phyloP scores from a whole-genome alignment of 1,284 basidiomycete genomes.

The Trichosporon inkin region DNA sequence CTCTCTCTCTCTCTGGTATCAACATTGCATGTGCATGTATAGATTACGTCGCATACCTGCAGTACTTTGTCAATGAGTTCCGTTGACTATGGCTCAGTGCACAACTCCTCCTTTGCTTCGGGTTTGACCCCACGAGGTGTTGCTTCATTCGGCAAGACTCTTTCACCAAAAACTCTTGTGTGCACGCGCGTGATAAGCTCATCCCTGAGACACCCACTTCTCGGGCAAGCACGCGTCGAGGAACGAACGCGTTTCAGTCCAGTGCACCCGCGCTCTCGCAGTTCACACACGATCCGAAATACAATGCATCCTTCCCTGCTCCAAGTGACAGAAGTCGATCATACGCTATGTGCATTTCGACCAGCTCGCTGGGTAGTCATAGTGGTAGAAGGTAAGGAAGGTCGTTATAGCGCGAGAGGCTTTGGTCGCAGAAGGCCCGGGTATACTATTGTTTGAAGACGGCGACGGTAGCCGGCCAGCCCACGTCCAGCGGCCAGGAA shows the following conservation, averaged over 20 bases:
- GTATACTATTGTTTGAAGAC: constrained; percentile 17
- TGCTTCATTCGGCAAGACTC: too few species aligned
- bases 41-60: neutral
- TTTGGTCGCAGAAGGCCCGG: constrained; percentile 23
- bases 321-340: constrained; percentile 12
- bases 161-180: too few species aligned
- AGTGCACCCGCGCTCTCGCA: neutral
- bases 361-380: constrained; percentile 24
- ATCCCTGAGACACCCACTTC: too few species aligned
- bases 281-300: neutral
- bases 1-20: neutral
- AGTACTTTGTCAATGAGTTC: neutral
- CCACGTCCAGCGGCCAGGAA: constrained; percentile 2
- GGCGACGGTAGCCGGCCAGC: constrained; percentile 1
- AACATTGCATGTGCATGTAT: constrained; percentile 5
- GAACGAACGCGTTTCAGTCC: neutral
- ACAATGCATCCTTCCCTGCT: neutral
- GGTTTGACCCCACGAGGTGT: too few species aligned
- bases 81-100: too few species aligned
- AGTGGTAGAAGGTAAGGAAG: constrained; percentile 19
- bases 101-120: too few species aligned
- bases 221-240: too few species aligned
- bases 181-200: too few species aligned
- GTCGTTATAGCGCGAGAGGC: constrained; percentile 24
- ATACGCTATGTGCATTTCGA: constrained; percentile 28